Base-by-base conservation (phyloP, 1,284 basidiomycete genomes). In the Leccinum angustisporum region DNA sequence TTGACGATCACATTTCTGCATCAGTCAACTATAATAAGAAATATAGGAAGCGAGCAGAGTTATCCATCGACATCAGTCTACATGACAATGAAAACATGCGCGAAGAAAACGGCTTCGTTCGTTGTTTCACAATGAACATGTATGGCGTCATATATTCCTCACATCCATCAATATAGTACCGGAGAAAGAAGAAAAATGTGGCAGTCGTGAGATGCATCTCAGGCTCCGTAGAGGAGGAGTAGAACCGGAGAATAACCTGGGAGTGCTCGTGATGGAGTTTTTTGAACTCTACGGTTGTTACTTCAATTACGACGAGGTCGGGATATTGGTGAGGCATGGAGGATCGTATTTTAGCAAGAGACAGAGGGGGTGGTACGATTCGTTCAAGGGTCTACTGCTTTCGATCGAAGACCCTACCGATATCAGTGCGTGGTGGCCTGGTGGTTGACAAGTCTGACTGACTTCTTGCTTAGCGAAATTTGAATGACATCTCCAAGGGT, bases 401-500 rank as follows among this genome's bases (percentile, higher is more conserved):
- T 90, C 88, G 21, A 92, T 99, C 50, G 96, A 99, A 76, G 97
- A 99, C 76, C 97, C 97, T n/a, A 90, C 91, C 30, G 95, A 98
- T 76, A 78, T 85, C 16, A 81, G 94, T 95, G 70, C 78, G 92
- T 84, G 21, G 10, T 33, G 25, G 38, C 31, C 27, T 25, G 40
- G 56, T 61, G 57, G 56, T 56, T 40, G 54, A 56, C 33, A 11
- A 21, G 61, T 34, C 63, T 16, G 11, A 61, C 57, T 60, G 56
- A 57, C 60, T 31, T 56, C 54, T 48, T 58, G 40, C 62, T 21
- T 46, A 96, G 94, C 87, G 43, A 98, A 98, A 21, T 21, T 21
- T 21, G 21, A 21, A 21, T 73, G 97, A 99, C 76, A 94, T 99
- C 46, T 94, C 95, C 0, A 86, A 83, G 56, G 93, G 94, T 2